Conservation (phyloP, 2,329 filamentous ascomycete species). For the Fusarium vanettenii region DNA sequence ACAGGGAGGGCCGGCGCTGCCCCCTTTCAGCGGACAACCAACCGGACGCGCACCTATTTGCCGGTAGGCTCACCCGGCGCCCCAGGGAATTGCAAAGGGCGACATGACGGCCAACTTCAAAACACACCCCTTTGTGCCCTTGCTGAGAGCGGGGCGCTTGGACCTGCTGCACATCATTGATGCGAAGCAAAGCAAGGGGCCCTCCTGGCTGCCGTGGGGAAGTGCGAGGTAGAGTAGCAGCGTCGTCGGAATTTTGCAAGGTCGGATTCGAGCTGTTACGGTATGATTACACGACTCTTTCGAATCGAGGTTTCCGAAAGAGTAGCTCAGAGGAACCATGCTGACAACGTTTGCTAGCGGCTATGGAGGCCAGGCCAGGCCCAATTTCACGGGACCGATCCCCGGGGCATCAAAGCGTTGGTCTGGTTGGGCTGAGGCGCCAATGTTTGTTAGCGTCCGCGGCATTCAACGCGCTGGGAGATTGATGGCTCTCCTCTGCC, state of each 20-base stretch:
- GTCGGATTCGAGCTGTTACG: neutral
- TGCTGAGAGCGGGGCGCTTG: conserved; percentile 34
- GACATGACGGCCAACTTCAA: conserved; percentile 26
- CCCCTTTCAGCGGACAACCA: conserved; percentile 20
- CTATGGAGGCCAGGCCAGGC: neutral
- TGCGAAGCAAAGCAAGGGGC: conserved; percentile 34
- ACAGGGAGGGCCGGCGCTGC: conserved; percentile 15
- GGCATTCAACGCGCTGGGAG: conserved; percentile 6
- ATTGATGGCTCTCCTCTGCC: conserved; percentile 13
- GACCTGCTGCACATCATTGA: conserved; percentile 45
- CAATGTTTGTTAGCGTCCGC: conserved; percentile 34
- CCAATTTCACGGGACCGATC: conserved; percentile 33
- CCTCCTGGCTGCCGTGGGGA: conserved; percentile 34
- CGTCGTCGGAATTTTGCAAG: conserved; percentile 6
- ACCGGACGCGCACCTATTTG: conserved; percentile 12
- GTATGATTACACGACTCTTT: neutral
- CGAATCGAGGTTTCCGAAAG: conserved; percentile 11
- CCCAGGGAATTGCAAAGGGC: conserved; percentile 27
- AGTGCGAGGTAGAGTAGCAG: conserved; percentile 28
- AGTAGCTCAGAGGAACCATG: neutral
- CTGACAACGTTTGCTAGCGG: neutral
- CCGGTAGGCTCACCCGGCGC: conserved; percentile 13
- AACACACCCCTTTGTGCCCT: conserved; percentile 25
- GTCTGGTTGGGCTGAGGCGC: conserved; percentile 14
- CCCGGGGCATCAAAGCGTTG: conserved; percentile 27